Base-by-base conservation (phyloP, 1,139 yeast genomes). In the Yamadazyma kanchanaburiensis region DNA sequence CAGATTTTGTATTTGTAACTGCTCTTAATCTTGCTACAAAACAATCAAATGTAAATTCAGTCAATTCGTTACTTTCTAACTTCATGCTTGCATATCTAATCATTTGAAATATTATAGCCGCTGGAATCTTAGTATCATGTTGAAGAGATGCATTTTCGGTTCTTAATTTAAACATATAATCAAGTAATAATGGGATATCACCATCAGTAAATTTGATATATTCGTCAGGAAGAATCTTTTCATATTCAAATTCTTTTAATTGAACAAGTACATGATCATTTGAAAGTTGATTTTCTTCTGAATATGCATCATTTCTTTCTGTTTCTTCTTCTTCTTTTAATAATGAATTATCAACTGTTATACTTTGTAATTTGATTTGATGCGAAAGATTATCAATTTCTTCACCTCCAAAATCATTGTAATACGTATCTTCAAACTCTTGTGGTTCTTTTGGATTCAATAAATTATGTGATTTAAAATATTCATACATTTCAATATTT, bases 51-150 rank as follows among this genome's bases (percentile, higher is more conserved):
- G 81, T 62, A 29, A 74, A 75, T 34, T 70, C 76, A 1, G 80
- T 77, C 35, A 79, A 57, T 20, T 74, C 73, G 4, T 56, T 54
- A 32, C 80, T 73, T 14, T 74, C 62, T 21, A 71, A 72, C 42
- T 73, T 71, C 39, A 65, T 62, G 40, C 74, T 78, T 0, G 88
- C 74, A 46, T 77, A 82, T 42, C 91, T 60, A 9, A 80, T 50
- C 44, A 83, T 66, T 51, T 82, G 91, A 47, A 73, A 83, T 0
- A 80, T 53, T 5, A 81, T 65, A 1, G 85, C 77, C 0, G 91
- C 87, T 0, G 89, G 86, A 10, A 75, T 56, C 25, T 77, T 73
- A 0, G 87, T 68, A 32, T 74, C 69, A 44, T 78, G 84, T 19
- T 61, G 65, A 31, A 64, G 69, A 6, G 51, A 35, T 1, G 51